These are phyloP conservation scores for Xylariomycetidae sp. DNA, from an alignment of 2,329 filamentous ascomycete species.

Conservation along the genomic window DNA sequence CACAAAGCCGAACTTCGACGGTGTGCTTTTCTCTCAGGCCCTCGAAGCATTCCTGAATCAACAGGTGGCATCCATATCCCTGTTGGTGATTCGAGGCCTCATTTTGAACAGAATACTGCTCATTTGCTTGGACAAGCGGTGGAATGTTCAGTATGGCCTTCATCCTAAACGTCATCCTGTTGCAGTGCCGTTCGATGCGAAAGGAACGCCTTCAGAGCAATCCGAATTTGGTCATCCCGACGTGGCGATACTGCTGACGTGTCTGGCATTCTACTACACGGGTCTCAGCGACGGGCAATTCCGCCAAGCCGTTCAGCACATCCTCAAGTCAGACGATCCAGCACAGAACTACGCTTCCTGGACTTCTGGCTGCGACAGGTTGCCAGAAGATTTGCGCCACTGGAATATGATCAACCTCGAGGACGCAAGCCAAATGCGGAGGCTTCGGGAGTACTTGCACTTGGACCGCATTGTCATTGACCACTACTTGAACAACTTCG, in stretches of 20 bases:
- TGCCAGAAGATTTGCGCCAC: conserved; percentile 39
- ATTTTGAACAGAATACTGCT: conserved; percentile 54
- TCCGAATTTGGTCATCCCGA: conserved; percentile 65
- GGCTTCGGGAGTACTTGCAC: conserved; percentile 44
- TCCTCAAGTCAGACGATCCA: conserved; percentile 51
- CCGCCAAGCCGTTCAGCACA: conserved; percentile 37
- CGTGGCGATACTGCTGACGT: conserved; percentile 59
- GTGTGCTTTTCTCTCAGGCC: conserved; percentile 11
- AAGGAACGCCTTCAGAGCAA: conserved; percentile 54
- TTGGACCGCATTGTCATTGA: conserved; percentile 46
- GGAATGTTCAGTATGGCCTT: conserved; percentile 61
- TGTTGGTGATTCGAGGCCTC: conserved; percentile 58
- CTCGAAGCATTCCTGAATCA: conserved; percentile 26
- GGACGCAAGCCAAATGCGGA: conserved; percentile 42
- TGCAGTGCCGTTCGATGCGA: conserved; percentile 61
- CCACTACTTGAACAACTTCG: conserved; percentile 55
- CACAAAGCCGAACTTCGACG: conserved; percentile 14
- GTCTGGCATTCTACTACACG: conserved; percentile 60
- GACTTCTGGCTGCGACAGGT: conserved; percentile 26
- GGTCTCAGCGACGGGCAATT: conserved; percentile 47
- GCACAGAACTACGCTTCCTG: conserved; percentile 48
- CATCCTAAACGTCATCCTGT: conserved; percentile 49
- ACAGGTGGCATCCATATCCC: conserved; percentile 21
- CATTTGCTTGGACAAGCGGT: conserved; percentile 54
- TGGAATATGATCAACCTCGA: conserved; percentile 55